A percentile compares a stretch with the other conserved stretches of the same genome.
Conservation (phyloP, 1,139 yeast species). For the Petasospora rhodanensis region DNA sequence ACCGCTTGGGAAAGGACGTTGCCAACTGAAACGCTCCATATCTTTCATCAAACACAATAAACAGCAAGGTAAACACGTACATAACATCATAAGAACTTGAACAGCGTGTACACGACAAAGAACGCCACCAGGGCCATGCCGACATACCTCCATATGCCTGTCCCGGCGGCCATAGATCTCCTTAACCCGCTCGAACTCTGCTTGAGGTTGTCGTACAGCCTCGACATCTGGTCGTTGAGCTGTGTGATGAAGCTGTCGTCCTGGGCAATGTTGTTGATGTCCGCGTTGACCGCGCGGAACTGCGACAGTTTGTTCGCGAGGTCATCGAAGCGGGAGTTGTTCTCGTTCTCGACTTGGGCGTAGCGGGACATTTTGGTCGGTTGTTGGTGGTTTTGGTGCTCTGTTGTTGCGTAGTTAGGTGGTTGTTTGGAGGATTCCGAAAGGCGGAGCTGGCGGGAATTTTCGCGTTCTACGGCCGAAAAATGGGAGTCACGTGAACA, state of each 20-base stretch:
- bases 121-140: slow-evolving; percentile 56
- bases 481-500: too few relatives aligned
- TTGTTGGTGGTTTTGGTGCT: slow-evolving; percentile 11
- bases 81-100: slow-evolving; percentile 40
- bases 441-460: too few relatives aligned
- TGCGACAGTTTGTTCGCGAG: slow-evolving; percentile 59
- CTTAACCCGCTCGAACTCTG: slow-evolving; percentile 65
- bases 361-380: slow-evolving; percentile 38
- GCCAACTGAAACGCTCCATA: slow-evolving; percentile 35
- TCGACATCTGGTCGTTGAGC: slow-evolving; percentile 55
- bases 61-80: not conserved
- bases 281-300: slow-evolving; percentile 57
- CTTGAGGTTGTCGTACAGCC: slow-evolving; percentile 55
- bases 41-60: too few relatives aligned
- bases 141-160: slow-evolving; percentile 52
- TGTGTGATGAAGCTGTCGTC: slow-evolving; percentile 54
- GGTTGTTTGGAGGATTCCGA: too few relatives aligned
- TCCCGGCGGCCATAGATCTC: slow-evolving; percentile 54
- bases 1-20: slow-evolving; percentile 83
- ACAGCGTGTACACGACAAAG: slow-evolving; percentile 63
- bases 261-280: slow-evolving; percentile 57
- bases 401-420: too few relatives aligned
- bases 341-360: slow-evolving; percentile 43
- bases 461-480: too few relatives aligned
- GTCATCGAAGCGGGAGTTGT: slow-evolving; percentile 54